phyloP scores from a whole-genome alignment of 2,329 filamentous ascomycete genomes.

The Cercospora sp. region DNA sequence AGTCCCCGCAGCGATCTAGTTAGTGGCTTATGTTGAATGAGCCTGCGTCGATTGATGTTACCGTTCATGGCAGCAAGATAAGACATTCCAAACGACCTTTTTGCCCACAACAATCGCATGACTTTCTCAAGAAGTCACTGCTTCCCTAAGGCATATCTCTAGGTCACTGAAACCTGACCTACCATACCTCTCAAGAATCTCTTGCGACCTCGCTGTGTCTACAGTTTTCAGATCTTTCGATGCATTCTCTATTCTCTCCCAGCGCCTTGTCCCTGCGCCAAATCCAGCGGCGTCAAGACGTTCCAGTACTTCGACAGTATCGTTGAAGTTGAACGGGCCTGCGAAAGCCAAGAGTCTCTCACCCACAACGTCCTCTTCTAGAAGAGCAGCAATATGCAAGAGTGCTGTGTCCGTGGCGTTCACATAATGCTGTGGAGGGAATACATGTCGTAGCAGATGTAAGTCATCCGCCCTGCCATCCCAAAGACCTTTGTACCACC shows the following conservation, averaged over 20 bases:
- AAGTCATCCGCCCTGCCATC: neutral
- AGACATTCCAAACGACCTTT: too few species aligned
- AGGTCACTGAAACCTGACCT: neutral
- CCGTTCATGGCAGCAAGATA: too few species aligned
- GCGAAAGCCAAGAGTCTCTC: conserved; percentile 9
- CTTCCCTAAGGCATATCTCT: conserved; percentile 1
- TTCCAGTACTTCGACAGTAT: neutral
- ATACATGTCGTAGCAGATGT: neutral
- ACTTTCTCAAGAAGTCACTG: neutral
- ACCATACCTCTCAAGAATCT: conserved; percentile 4
- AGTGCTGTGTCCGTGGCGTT: conserved; percentile 1
- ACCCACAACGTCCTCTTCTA: neutral
- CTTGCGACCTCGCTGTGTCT: neutral
- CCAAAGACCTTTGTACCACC: neutral
- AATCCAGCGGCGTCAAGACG: neutral
- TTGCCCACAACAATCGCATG: neutral
- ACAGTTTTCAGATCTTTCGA: conserved; percentile 6
- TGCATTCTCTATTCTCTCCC: neutral
- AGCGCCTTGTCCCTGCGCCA: neutral
- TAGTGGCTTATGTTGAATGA: neutral
- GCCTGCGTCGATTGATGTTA: neutral
- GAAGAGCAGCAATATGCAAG: conserved; percentile 6
- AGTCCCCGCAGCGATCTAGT: neutral
- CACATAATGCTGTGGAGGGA: conserved; percentile 7
- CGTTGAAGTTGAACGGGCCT: neutral